Percentiles rank a stretch among this genome's conserved stretches.
These are phyloP conservation scores for Lachnellula hyalina DNA, from an alignment of 2,329 filamentous ascomycete genomes.

Conservation along the genomic window DNA sequence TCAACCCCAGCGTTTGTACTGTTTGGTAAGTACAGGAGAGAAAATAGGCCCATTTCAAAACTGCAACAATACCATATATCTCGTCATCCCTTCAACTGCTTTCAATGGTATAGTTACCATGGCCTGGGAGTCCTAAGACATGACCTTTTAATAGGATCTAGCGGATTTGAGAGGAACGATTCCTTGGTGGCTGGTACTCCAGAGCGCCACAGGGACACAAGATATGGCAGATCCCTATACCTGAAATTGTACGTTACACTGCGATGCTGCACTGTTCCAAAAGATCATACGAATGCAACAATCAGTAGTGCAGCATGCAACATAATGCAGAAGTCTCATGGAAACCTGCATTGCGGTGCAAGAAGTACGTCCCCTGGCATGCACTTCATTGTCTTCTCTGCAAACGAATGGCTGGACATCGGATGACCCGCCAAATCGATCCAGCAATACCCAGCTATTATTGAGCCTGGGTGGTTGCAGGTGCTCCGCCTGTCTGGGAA, in stretches of 20 bases:
- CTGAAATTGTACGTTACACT: neutral
- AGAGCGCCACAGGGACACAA: constrained; percentile 1
- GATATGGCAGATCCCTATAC: constrained; percentile 1
- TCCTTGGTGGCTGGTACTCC: neutral
- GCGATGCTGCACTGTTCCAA: neutral
- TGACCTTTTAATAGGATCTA: neutral
- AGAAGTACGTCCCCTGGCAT: neutral
- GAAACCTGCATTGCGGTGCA: neutral
- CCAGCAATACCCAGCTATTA: neutral
- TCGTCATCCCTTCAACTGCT: no score
- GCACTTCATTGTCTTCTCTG: no score
- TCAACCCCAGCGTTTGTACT: no score
- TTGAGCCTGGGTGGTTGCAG: neutral
- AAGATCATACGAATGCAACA: neutral
- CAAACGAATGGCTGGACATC: neutral
- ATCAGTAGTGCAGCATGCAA: neutral
- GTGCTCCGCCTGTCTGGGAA: neutral
- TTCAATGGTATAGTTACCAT: no score
- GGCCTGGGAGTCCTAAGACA: no score
- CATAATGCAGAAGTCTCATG: neutral
- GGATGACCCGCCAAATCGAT: neutral
- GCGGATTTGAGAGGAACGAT: neutral
- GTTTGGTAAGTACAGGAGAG: no score
- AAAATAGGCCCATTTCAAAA: no score
- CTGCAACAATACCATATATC: no score